Conservation (phyloP, 192 early-diverging fungal genomes). For the Phlyctochytrium bullatum region DNA sequence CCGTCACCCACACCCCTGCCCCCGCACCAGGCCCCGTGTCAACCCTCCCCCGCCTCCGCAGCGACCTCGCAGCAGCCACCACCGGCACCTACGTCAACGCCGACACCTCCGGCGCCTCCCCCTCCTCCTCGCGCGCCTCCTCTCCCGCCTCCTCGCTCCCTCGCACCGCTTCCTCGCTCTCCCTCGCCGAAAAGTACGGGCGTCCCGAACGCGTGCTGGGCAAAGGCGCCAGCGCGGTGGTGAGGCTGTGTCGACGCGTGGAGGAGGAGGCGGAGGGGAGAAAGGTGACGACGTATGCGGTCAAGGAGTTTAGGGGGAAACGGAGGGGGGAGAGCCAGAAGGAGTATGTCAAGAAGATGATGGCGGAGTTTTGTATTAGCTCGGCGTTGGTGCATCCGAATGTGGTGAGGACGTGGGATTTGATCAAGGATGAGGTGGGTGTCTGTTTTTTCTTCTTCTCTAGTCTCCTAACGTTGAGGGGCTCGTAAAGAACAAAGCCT, state of each 20-base stretch:
- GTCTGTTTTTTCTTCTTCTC: neutral
- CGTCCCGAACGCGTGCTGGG: constrained; percentile 73
- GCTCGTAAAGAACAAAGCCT: constrained; percentile 39
- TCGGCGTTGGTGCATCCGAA: constrained; percentile 85
- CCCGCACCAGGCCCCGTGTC: neutral
- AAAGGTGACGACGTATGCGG: constrained; percentile 65
- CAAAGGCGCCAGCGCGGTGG: constrained; percentile 87
- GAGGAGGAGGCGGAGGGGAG: constrained; percentile 51
- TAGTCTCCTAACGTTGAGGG: constrained; percentile 38
- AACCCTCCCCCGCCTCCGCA: neutral
- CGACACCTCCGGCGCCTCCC: neutral
- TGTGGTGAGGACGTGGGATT: constrained; percentile 85
- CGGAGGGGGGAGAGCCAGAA: constrained; percentile 81
- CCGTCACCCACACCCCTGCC: too few species aligned
- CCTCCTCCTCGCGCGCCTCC: neutral
- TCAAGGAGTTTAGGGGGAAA: constrained; percentile 83
- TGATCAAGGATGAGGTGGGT: constrained; percentile 87
- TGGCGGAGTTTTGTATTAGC: constrained; percentile 91
- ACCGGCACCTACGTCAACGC: too few species aligned
- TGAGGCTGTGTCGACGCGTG: constrained; percentile 59
- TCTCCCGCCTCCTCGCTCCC: neutral
- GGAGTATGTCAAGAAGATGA: constrained; percentile 94
- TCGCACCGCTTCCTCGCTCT: constrained; percentile 36
- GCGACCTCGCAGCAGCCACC: constrained; percentile 5
- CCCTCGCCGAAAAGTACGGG: constrained; percentile 81